Evolutionary conservation across 2,329 filamentous ascomycete species (phyloP).

Genomic region (Aspergillus puulaauensis): DNA sequence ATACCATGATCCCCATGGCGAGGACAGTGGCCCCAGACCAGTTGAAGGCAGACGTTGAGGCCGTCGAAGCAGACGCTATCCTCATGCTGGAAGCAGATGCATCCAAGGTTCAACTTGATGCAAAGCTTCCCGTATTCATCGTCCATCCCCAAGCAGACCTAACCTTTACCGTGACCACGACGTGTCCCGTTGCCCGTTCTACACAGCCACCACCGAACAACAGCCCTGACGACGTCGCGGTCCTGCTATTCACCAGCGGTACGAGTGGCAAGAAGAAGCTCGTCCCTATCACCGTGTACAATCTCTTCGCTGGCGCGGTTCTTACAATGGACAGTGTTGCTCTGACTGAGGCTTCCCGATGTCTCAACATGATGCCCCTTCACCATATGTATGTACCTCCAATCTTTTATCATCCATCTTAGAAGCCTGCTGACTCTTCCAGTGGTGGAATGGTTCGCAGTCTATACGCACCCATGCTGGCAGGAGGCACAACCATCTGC

Average conservation of each 20-base stretch:
- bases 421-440: background rate
- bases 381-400: constrained; percentile 53
- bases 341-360: constrained; percentile 30
- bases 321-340: constrained; percentile 26
- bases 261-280: constrained; percentile 61
- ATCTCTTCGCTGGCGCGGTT: constrained; percentile 52
- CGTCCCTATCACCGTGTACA: constrained; percentile 53
- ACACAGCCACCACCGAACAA: constrained; percentile 29
- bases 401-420: background rate
- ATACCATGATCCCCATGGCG: constrained; percentile 55
- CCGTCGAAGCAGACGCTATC: constrained; percentile 49
- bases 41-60: constrained; percentile 51
- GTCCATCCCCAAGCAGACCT: background rate
- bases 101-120: background rate
- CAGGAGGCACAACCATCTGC: constrained; percentile 55
- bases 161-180: background rate
- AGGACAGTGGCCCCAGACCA: constrained; percentile 51
- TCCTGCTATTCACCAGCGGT: constrained; percentile 59
- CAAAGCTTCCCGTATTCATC: background rate
- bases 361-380: constrained; percentile 61
- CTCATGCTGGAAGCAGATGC: constrained; percentile 41
- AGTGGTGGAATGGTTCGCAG: constrained; percentile 56
- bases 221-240: constrained; percentile 47
- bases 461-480: constrained; percentile 55
- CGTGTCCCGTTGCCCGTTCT: constrained; percentile 22